These are phyloP conservation scores for Tricholoma sp. DNA, from an alignment of 768 basidiomycete genomes.

Conservation along the genomic window DNA sequence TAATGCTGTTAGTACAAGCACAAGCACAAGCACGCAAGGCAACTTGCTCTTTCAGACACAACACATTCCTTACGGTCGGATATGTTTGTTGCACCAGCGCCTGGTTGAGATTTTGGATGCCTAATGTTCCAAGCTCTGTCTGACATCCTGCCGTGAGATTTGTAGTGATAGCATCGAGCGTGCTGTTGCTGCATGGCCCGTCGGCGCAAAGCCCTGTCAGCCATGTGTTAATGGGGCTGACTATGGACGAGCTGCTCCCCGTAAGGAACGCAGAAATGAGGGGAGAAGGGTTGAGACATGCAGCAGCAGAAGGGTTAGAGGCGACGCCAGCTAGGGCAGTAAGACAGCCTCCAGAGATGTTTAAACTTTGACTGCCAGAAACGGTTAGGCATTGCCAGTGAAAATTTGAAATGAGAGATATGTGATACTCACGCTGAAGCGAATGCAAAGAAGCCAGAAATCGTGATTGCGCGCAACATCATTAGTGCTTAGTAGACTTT, in stretches of 20 bases:
- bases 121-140: constrained; percentile 29
- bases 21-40: neutral
- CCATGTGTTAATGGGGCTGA: constrained; percentile 54
- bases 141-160: constrained; percentile 48
- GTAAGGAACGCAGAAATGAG: constrained; percentile 36
- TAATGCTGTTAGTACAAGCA: neutral
- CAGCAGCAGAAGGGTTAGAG: constrained; percentile 34
- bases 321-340: constrained; percentile 41
- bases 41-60: constrained; percentile 65
- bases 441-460: constrained; percentile 11
- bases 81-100: constrained; percentile 45
- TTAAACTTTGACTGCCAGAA: neutral
- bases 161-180: constrained; percentile 48
- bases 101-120: constrained; percentile 15
- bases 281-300: constrained; percentile 45
- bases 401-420: neutral
- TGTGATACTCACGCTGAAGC: constrained; percentile 4
- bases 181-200: constrained; percentile 51
- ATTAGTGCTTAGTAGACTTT: constrained; percentile 2
- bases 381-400: neutral
- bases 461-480: constrained; percentile 8
- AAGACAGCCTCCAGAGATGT: constrained; percentile 45
- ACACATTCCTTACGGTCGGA: constrained; percentile 48
- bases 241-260: constrained; percentile 31
- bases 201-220: constrained; percentile 49